These are phyloP conservation scores for Cladosporium sp. DNA, from an alignment of 2,329 filamentous ascomycete genomes.

Conservation along the genomic window DNA sequence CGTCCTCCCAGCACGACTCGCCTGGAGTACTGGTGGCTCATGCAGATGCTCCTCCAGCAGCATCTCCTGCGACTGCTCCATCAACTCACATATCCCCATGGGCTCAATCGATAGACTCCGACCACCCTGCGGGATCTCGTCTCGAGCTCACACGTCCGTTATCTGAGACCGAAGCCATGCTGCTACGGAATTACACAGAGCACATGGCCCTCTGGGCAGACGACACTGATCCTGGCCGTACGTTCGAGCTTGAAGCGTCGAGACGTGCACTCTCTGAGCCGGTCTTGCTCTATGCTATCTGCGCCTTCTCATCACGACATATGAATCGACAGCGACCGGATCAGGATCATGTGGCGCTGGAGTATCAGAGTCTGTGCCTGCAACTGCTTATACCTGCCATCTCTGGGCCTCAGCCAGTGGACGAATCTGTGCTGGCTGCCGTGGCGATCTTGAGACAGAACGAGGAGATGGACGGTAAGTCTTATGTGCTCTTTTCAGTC, in stretches of 20 bases:
- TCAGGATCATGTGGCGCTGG: slow-evolving; percentile 41
- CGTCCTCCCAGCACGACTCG: not conserved
- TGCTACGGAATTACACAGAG: slow-evolving; percentile 16
- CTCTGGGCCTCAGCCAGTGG: slow-evolving; percentile 40
- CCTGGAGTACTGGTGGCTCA: not conserved
- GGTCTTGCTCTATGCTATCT: slow-evolving; percentile 45
- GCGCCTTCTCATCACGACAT: slow-evolving; percentile 45
- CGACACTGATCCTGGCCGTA: slow-evolving; percentile 13
- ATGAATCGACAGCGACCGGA: slow-evolving; percentile 37
- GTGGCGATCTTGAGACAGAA: slow-evolving; percentile 49
- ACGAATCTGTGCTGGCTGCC: slow-evolving; percentile 45
- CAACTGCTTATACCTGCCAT: slow-evolving; percentile 45
- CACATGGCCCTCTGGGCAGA: slow-evolving; percentile 19
- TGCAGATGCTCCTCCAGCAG: not conserved
- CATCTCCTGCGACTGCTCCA: not conserved
- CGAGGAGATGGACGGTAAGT: slow-evolving; percentile 39
- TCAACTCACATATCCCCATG: not conserved
- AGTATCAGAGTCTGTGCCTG: slow-evolving; percentile 45
- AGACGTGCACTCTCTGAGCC: slow-evolving; percentile 44
- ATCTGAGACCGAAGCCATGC: slow-evolving; percentile 13
- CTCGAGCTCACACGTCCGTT: slow-evolving; percentile 4
- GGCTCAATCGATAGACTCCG: slow-evolving; percentile 3
- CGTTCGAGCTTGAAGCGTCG: slow-evolving; percentile 45
- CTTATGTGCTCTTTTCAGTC: not conserved
- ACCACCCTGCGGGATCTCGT: not conserved